Base-by-base conservation (phyloP, 768 basidiomycete genomes). In the Lactarius hengduanensis region DNA sequence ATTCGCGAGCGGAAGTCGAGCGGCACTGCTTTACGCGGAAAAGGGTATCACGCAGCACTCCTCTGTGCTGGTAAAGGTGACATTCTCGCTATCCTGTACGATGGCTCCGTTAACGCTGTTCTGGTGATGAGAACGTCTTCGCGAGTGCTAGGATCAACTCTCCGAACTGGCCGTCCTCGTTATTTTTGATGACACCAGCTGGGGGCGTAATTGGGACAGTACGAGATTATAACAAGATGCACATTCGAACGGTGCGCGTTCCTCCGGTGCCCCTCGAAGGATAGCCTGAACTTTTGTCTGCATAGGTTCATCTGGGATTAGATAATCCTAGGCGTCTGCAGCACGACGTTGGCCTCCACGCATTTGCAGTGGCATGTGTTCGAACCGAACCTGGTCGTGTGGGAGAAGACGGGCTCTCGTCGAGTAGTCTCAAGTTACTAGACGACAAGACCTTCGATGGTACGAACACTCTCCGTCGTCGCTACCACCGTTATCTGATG, bases 281-380 rank as follows among this genome's bases (percentile, higher is more conserved):
- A 66, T 41, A 53, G 26, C 30, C 36, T 59, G 60, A 61, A 43
- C 67, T 26, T 71, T 47, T 61, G 38, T 41, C 56, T 22, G 20
- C n/a, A 54, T 47, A 94, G 92, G 78, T 92, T 34, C 80, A 85
- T 30, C 77, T 95, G 11, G 93, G 92, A 3, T 78, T 84, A 32
- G 86, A 92, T 63, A 85, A 84, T 71, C 94, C 94, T 2, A 82
- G 83, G 6, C 79, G 83, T 41, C 85, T 97, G 45, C 81, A 82
- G 2, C 80, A 95, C 73, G 81, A 86, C 61, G 79, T 83, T 0
- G 72, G 72, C 4, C 75, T 82, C 61, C 83, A 82, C 62, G 78
- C 80, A 0, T 91, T 92, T 66, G 92, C 85, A 1, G 84, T 96
- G 8, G 84, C 83, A 0, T 90, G 85, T 70, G 77, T 79, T 13